Conservation (phyloP, 2,329 filamentous ascomycete species). For the Aspergillus viridinutans region DNA sequence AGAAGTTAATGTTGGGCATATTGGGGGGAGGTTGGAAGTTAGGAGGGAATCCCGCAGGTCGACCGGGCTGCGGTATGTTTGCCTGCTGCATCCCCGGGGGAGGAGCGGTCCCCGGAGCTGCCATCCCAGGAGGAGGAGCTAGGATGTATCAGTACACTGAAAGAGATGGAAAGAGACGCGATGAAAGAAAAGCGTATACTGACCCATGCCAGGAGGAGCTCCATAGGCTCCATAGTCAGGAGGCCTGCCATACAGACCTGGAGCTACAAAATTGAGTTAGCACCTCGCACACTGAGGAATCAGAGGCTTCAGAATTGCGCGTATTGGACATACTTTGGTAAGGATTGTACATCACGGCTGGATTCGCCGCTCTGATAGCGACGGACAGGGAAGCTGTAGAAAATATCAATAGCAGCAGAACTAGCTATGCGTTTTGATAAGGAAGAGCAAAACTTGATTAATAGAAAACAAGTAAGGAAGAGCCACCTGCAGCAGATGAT, state of each 20-base stretch:
- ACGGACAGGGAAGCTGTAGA: not conserved
- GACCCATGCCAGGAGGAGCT: conserved; percentile 79
- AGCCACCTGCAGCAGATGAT: not conserved
- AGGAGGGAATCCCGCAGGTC: conserved; percentile 72
- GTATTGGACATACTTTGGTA: conserved; percentile 36
- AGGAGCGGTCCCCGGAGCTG: conserved; percentile 71
- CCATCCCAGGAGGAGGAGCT: conserved; percentile 77
- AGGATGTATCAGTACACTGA: conserved; percentile 16
- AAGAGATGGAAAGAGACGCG: not conserved
- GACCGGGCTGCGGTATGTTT: conserved; percentile 69
- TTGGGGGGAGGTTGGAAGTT: conserved; percentile 86
- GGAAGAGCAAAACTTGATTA: conserved; percentile 6
- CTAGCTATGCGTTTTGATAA: not conserved
- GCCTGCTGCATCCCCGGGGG: conserved; percentile 74
- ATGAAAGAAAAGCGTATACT: conserved; percentile 25
- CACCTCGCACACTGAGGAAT: not conserved
- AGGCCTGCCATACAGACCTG: conserved; percentile 65
- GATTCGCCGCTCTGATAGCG: conserved; percentile 11
- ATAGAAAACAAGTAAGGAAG: not conserved
- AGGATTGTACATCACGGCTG: conserved; percentile 40
- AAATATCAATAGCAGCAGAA: not conserved
- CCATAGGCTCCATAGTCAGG: conserved; percentile 70
- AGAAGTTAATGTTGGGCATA: conserved; percentile 98
- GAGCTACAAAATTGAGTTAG: conserved; percentile 24
- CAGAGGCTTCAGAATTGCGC: not conserved